Evolutionary conservation across 495 filamentous ascomycete species (phyloP).

Genomic region (Trichoderma reesei): DNA sequence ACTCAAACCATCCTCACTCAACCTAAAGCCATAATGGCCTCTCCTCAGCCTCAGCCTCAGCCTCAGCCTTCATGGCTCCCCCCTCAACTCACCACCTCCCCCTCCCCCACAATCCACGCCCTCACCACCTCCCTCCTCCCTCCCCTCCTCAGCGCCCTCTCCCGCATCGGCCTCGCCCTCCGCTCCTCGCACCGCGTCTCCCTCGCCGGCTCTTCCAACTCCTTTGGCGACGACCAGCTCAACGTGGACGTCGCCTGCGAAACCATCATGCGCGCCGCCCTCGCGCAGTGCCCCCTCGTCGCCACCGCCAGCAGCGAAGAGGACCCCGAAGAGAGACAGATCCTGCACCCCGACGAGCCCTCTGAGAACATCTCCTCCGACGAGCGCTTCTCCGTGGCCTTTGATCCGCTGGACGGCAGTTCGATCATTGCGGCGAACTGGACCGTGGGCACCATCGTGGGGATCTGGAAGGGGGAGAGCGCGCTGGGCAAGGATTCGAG

Average conservation of each 20-base stretch:
- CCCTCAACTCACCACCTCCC: background rate
- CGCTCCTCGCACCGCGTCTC: conserved; percentile 31
- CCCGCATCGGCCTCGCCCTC: conserved; percentile 26
- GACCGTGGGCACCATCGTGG: conserved; percentile 44
- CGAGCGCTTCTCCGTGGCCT: conserved; percentile 44
- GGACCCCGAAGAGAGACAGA: conserved; percentile 34
- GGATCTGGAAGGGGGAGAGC: conserved; percentile 37
- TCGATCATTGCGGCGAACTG: conserved; percentile 46
- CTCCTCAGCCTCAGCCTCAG: background rate
- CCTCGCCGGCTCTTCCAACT: conserved; percentile 36
- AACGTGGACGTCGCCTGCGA: conserved; percentile 47
- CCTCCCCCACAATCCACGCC: background rate
- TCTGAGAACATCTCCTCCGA: background rate
- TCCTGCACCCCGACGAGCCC: background rate
- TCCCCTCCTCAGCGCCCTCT: conserved; percentile 27
- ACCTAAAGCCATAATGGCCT: background rate
- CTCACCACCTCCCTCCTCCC: conserved; percentile 30
- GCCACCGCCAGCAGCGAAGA: conserved; percentile 43
- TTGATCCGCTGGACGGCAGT: conserved; percentile 45
- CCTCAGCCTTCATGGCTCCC: background rate
- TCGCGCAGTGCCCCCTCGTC: conserved; percentile 32
- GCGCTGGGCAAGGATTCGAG: conserved; percentile 29
- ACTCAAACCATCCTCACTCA: background rate
- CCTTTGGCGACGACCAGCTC: conserved; percentile 45
- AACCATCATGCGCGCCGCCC: conserved; percentile 29